Evolutionary conservation across 768 basidiomycete genomes (phyloP).

Genomic region (Russula lepida): DNA sequence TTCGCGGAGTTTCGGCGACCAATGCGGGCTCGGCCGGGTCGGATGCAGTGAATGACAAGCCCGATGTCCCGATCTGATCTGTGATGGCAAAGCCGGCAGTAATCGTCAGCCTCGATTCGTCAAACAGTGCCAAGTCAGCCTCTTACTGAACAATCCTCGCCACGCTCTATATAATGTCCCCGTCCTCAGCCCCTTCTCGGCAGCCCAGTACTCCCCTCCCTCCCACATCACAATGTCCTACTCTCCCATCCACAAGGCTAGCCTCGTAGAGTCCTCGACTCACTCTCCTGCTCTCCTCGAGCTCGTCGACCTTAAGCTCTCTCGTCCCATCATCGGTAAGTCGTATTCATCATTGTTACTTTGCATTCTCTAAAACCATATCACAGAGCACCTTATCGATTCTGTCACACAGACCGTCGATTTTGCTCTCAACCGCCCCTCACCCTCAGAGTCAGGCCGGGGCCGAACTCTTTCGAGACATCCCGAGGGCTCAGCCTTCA

Average conservation of each 20-base stretch:
- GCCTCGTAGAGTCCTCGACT: slow-evolving; percentile 52
- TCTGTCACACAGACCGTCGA: slow-evolving; percentile 64
- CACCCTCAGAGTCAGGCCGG: slow-evolving; percentile 45
- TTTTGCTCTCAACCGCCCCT: slow-evolving; percentile 63
- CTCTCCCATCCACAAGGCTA: slow-evolving; percentile 38
- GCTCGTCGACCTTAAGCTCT: slow-evolving; percentile 58
- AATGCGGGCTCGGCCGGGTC: slow-evolving; percentile 6
- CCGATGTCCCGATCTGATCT: slow-evolving; percentile 2
- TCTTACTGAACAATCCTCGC: too few relatives aligned
- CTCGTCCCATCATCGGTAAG: slow-evolving; percentile 56
- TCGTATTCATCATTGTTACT: slow-evolving; percentile 15
- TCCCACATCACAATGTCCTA: slow-evolving; percentile 16
- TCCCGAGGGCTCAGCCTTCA: slow-evolving; percentile 49
- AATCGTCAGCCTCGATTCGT: not conserved
- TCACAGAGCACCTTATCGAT: slow-evolving; percentile 61
- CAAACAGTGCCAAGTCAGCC: not conserved
- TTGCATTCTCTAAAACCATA: slow-evolving; percentile 4
- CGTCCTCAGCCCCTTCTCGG: slow-evolving; percentile 5
- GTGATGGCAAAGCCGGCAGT: not conserved
- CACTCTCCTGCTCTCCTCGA: slow-evolving; percentile 63
- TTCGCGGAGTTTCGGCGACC: slow-evolving; percentile 8
- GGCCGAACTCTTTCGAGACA: slow-evolving; percentile 42
- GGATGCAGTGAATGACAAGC: not conserved
- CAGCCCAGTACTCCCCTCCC: not conserved
- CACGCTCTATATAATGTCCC: slow-evolving; percentile 25